These are phyloP conservation scores for Helichrysum umbraculigerum DNA, from an alignment of 129 eudicot species.

Conservation along the genomic window DNA sequence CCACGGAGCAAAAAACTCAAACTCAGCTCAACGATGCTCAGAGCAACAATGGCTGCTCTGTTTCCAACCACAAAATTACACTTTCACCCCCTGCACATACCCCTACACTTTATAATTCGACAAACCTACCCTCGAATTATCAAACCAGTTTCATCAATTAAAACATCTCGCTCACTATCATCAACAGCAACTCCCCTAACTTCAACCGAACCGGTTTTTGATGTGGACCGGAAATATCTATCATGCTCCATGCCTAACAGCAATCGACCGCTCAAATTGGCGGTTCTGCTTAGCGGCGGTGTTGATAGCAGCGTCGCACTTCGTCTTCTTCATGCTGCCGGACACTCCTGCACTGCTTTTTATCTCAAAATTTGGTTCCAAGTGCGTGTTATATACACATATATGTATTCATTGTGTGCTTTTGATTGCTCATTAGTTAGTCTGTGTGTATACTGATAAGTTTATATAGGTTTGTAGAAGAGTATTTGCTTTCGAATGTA, in stretches of 20 bases:
- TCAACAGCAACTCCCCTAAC: conserved; percentile 2
- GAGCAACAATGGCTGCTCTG: conserved; percentile 35
- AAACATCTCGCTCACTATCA: conserved; percentile 25
- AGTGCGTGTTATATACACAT: conserved; percentile 27
- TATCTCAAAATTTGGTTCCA: conserved; percentile 97
- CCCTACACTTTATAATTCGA: conserved; percentile 7
- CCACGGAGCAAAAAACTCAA: conserved; percentile 2
- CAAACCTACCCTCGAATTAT: conserved; percentile 6
- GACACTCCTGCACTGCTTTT: conserved; percentile 92
- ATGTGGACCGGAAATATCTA: conserved; percentile 49
- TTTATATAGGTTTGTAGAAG: background rate
- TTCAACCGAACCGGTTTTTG: conserved; percentile 1
- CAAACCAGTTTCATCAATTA: conserved; percentile 23
- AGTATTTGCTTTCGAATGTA: background rate
- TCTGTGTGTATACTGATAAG: background rate
- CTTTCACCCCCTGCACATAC: conserved; percentile 1
- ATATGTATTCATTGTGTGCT: background rate
- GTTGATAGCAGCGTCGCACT: conserved; percentile 98
- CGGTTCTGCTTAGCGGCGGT: conserved; percentile 91
- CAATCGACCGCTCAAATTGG: conserved; percentile 57
- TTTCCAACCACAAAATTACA: conserved; percentile 24
- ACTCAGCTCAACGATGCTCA: conserved; percentile 24
- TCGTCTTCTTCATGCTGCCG: conserved; percentile 88
- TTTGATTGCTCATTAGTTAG: background rate
- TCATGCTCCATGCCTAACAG: conserved; percentile 64